Evolutionary conservation across 2,329 filamentous ascomycete species (phyloP).

Genomic region (Ophiostoma himal-ulmi): DNA sequence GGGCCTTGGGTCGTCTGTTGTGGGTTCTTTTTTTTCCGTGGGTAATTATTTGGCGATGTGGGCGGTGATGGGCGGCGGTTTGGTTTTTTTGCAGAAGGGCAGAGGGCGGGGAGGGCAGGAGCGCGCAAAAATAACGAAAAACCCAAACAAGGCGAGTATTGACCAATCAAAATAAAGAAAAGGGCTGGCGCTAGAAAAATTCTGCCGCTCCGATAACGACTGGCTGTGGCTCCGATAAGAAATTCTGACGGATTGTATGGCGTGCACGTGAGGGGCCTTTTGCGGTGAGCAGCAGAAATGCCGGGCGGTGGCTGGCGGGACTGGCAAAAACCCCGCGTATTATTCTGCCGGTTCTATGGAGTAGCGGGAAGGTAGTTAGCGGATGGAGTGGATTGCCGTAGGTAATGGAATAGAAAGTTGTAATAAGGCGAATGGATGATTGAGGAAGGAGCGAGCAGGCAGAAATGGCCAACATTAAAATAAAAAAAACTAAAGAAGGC

Average conservation of each 20-base stretch:
- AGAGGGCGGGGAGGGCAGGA: conserved; percentile 21
- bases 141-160: conserved; percentile 14
- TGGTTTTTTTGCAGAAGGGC: conserved; percentile 16
- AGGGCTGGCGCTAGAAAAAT: conserved; percentile 22
- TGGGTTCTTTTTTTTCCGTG: conserved; percentile 18
- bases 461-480: neutral
- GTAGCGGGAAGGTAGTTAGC: neutral
- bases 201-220: conserved; percentile 26
- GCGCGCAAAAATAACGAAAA: conserved; percentile 16
- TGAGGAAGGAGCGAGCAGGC: neutral
- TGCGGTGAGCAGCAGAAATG: conserved; percentile 1
- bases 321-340: conserved; percentile 16
- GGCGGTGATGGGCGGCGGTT: conserved; percentile 25
- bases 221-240: conserved; percentile 17
- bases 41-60: conserved; percentile 17
- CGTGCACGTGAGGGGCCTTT: conserved; percentile 14
- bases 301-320: conserved; percentile 14
- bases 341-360: conserved; percentile 24
- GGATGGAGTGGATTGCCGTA: neutral
- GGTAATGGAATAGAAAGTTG: neutral
- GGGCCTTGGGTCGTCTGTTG: conserved; percentile 13
- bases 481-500: neutral
- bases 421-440: neutral
- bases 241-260: neutral
- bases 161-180: conserved; percentile 18